phyloP scores from a whole-genome alignment of 2,329 filamentous ascomycete genomes.

The Claviceps fusiformis region DNA sequence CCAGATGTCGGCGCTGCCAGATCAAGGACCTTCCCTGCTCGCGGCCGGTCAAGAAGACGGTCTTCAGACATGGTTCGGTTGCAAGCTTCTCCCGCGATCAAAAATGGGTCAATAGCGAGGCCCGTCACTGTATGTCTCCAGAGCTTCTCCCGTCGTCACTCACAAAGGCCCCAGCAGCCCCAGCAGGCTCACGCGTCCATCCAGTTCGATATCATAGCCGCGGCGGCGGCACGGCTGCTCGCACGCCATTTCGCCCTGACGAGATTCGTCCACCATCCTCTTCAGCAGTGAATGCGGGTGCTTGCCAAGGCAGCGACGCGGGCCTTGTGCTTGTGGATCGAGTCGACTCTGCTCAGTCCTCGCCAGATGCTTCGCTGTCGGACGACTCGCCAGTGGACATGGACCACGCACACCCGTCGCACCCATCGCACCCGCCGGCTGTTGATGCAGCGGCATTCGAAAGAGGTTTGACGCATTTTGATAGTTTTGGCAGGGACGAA shows the following conservation, averaged over 20 bases:
- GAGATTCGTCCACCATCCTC: not conserved
- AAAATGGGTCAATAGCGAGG: conserved; percentile 23
- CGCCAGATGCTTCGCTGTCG: not conserved
- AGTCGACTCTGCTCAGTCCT: not conserved
- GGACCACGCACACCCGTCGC: not conserved
- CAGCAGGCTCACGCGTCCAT: not conserved
- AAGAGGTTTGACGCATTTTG: not conserved
- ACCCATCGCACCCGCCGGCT: not conserved
- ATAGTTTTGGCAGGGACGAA: conserved; percentile 1
- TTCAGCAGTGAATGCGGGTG: not conserved
- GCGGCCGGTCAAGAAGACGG: conserved; percentile 20
- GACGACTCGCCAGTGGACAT: not conserved
- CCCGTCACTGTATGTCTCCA: conserved; percentile 18
- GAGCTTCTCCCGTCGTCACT: not conserved
- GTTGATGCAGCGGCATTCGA: not conserved
- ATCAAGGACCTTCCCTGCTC: conserved; percentile 20
- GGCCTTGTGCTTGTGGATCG: not conserved
- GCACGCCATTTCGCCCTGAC: not conserved
- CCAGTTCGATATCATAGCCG: conserved; percentile 11
- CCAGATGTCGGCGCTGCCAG: conserved; percentile 22
- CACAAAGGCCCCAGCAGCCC: not conserved
- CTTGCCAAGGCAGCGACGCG: not conserved
- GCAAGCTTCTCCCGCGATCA: conserved; percentile 21
- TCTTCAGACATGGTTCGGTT: conserved; percentile 23
- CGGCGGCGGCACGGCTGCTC: conserved; percentile 5